A percentile compares a stretch with the other conserved stretches of the same genome.
Conservation (phyloP, 768 basidiomycete genomes). For the Phallus indusiatus region DNA sequence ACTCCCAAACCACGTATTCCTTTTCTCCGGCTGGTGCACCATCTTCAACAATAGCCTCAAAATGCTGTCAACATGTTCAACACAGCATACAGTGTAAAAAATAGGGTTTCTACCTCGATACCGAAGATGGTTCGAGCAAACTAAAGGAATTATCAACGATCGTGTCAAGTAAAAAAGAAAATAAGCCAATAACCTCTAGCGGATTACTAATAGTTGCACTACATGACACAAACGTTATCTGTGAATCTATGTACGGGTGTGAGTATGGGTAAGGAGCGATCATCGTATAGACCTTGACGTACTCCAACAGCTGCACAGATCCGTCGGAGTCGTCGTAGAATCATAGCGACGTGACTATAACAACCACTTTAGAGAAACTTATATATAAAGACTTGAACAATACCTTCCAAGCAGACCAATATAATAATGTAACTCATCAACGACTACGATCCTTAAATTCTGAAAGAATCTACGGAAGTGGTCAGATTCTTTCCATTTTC, state of each 20-base stretch:
- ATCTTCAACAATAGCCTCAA: constrained; percentile 65
- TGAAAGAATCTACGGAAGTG: constrained; percentile 51
- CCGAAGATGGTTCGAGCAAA: constrained; percentile 77
- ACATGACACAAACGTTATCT: constrained; percentile 66
- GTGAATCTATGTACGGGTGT: constrained; percentile 34
- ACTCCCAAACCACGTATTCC: constrained; percentile 74
- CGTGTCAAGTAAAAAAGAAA: background rate
- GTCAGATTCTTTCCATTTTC: background rate
- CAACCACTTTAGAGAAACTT: background rate
- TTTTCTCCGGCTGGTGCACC: constrained; percentile 76
- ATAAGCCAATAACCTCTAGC: constrained; percentile 17
- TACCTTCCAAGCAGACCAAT: constrained; percentile 73
- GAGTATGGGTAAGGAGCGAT: constrained; percentile 7
- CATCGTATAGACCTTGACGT: constrained; percentile 20
- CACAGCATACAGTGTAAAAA: background rate
- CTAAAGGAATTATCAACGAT: constrained; percentile 10
- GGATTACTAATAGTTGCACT: constrained; percentile 83
- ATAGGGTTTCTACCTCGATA: constrained; percentile 29
- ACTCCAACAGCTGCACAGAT: constrained; percentile 77
- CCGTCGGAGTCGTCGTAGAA: constrained; percentile 66
- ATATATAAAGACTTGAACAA: background rate
- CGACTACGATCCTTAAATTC: constrained; percentile 66
- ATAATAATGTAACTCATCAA: constrained; percentile 87
- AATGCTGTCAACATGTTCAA: constrained; percentile 27
- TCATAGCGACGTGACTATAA: constrained; percentile 67